Percentiles rank a stretch among this genome's conserved stretches.
Evolutionary conservation across 1,284 basidiomycete species (phyloP).

Genomic region (Rhizoctonia solani): DNA sequence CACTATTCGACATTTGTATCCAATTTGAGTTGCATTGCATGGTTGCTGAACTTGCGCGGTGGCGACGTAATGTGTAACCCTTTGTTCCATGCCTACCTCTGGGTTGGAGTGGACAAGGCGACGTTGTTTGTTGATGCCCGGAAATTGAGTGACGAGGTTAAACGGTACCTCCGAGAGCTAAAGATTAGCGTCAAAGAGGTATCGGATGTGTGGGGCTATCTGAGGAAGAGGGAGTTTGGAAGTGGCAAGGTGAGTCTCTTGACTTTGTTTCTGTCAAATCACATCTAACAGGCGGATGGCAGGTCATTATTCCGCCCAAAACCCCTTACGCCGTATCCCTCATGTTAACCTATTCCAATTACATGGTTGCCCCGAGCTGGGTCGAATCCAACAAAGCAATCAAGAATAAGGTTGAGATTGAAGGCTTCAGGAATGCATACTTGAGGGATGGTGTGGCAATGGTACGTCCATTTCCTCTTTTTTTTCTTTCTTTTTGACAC

Average conservation of each 20-base stretch:
- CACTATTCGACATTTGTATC: constrained; percentile 27
- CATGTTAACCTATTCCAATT: constrained; percentile 77
- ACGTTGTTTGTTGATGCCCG: constrained; percentile 70
- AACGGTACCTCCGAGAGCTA: constrained; percentile 61
- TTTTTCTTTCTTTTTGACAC: neutral
- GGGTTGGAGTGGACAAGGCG: constrained; percentile 62
- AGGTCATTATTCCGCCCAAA: constrained; percentile 69
- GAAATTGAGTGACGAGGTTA: constrained; percentile 61
- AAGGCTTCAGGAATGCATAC: constrained; percentile 84
- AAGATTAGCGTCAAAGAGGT: constrained; percentile 67
- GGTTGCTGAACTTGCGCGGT: constrained; percentile 82
- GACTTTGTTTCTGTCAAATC: neutral
- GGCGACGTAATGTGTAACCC: constrained; percentile 87
- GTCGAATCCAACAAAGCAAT: constrained; percentile 83
- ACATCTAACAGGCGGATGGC: neutral
- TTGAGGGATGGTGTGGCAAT: constrained; percentile 90
- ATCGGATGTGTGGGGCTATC: constrained; percentile 79
- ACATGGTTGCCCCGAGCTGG: constrained; percentile 65
- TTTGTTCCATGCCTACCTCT: constrained; percentile 83
- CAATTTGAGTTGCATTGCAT: constrained; percentile 54
- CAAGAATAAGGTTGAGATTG: constrained; percentile 86
- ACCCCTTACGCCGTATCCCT: constrained; percentile 79
- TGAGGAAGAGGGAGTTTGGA: constrained; percentile 73
- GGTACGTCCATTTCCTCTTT: constrained; percentile 49
- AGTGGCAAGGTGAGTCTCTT: constrained; percentile 62